Conservation (phyloP, 2,329 filamentous ascomycete genomes). For the Aspergillus eucalypticola region DNA sequence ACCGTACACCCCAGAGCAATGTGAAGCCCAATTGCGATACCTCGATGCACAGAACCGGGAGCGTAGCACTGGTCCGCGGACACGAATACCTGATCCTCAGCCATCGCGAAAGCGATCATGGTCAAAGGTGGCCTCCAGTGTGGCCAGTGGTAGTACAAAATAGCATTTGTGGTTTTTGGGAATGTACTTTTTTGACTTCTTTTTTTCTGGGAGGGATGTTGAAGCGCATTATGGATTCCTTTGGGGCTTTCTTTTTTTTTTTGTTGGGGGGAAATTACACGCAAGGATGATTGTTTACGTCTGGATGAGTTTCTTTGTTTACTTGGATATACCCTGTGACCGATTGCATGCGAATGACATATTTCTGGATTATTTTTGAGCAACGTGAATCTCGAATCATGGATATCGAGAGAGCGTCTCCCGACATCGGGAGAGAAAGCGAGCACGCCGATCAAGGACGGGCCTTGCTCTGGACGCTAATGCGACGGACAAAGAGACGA, state of each 20-base stretch:
- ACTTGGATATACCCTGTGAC: slow-evolving; percentile 7
- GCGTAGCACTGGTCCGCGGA: slow-evolving; percentile 17
- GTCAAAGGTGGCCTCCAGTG: slow-evolving; percentile 9
- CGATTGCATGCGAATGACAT: slow-evolving; percentile 7
- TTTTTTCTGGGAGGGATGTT: background rate
- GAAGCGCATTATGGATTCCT: slow-evolving; percentile 4
- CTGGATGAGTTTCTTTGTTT: slow-evolving; percentile 2
- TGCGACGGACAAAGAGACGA: background rate
- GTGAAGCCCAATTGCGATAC: slow-evolving; percentile 35
- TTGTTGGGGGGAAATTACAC: slow-evolving; percentile 1
- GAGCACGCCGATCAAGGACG: background rate
- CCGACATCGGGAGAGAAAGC: background rate
- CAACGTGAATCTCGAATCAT: background rate
- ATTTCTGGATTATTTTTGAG: background rate
- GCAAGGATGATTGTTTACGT: slow-evolving; percentile 5
- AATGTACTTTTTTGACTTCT: background rate
- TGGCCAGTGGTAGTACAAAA: background rate
- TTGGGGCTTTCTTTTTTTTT: slow-evolving; percentile 3
- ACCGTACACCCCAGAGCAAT: slow-evolving; percentile 39
- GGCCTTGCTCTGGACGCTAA: background rate
- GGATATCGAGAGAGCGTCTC: background rate
- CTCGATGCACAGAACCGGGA: slow-evolving; percentile 27
- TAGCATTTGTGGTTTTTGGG: slow-evolving; percentile 5
- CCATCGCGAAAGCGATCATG: slow-evolving; percentile 20
- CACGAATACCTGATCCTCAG: slow-evolving; percentile 27